Base-by-base conservation (phyloP, 805 yeast species). In the Candida silvatica region DNA sequence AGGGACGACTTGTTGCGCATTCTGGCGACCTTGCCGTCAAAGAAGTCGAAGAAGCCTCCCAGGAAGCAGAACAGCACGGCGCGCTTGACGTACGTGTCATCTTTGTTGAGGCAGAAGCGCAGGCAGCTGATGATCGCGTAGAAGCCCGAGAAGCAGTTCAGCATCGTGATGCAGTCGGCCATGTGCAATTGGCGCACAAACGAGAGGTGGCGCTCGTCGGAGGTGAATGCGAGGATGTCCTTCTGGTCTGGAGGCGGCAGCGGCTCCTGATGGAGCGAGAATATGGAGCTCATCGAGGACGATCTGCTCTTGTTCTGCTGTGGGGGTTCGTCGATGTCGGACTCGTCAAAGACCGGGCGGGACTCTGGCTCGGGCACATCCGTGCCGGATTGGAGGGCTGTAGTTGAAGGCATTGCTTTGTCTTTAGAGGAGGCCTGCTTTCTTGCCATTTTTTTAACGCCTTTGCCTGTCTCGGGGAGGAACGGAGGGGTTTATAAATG, bases 1-100 rank as follows among this genome's bases (percentile, higher is more conserved):
- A 92, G 69, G 9, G 94, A 80, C 3, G 94, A 74, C 63, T 88
- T 86, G 56, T 87, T 82, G 62, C 96, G 75, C 63, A 92, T 71
- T 52, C 98, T 74, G 4, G 98, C 98, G 6, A 90, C 98, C 49
- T 94, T 77, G 24, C 98, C 98, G 56, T 92, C 98, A 56, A 92
- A 83, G 56, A 92, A 87, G 59, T 90, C 98, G 58, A 90, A 90
- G 55, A 92, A 86, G 51, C 90, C 73, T 4, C 98, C 98, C 46
- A 90, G 65, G n/a, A 83, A 69, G 29, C 87, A 85, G 61, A 69
- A 86, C 45, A 81, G 77, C 62, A 87, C 88, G 2, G 97, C 96
- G 48, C 95, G 70, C 61, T 82, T 90, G 22, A 79, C 73, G 55
- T 82, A 81, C 51, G 77, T 81, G 6, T 74, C 61, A 45, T 76